Evolutionary conservation across 345 rosid genomes (phyloP), one percentile per base, ranked within the genome.

Genomic region (Melaleuca alternifolia): DNA sequence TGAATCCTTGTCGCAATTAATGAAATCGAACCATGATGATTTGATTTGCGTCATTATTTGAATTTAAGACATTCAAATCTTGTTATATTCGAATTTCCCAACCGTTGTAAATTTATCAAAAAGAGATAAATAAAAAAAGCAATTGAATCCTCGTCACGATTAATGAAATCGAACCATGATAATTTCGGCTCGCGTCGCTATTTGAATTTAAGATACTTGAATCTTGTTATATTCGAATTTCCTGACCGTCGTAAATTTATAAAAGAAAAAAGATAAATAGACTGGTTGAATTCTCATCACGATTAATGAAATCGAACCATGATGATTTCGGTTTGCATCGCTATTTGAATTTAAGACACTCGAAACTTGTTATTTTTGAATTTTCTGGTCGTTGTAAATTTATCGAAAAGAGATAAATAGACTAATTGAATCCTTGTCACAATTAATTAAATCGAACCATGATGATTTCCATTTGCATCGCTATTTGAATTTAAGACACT

Each of bases 31-130:
- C 33, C 0, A 0, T 0, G 13, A 21, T 56, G 6, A 56, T 23
- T 0, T 56, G 24, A 0, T 56, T 24, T 2, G 0, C 24, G 61
- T 1, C 0, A 0, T n/a, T 24, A 56, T 6, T 26, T 26, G 14
- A 11, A 26, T 11, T 57, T 26, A 5, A 57, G 33, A 16, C 28
- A 57, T 11, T 7, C 28, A 20, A 5, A 26, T 57, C 16, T 5
- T 26, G 65, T 57, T 26, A 28, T 62, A 30, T 15, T 62, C 6
- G 2, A 5, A 62, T 62, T 14, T 1, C 21, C 15, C 15, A n/a
- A n/a, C n/a, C n/a, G n/a, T n/a, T n/a, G n/a, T n/a, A n/a, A n/a
- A n/a, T n/a, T n/a, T n/a, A n/a, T n/a, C n/a, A n/a, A n/a, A n/a
- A n/a, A n/a, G n/a, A n/a, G n/a, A n/a, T n/a, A n/a, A n/a, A n/a